Conservation (phyloP, 1,284 basidiomycete genomes). For the Puccinia polysora region DNA sequence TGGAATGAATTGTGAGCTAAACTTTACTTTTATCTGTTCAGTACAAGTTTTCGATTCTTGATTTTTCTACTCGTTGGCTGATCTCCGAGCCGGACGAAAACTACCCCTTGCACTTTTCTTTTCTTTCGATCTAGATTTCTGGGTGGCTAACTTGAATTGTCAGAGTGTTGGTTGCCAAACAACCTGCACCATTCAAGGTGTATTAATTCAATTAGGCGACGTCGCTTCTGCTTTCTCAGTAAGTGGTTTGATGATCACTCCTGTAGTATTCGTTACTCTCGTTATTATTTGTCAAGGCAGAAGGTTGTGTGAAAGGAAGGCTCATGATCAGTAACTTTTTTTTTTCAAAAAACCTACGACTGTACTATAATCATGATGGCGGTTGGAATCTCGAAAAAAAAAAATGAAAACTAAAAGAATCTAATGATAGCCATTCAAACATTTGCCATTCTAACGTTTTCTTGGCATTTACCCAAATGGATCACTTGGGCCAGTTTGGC, state of each 20-base stretch:
- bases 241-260: not conserved
- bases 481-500: conserved; percentile 20
- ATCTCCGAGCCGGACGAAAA: not conserved
- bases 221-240: conserved; percentile 36
- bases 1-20: conserved; percentile 39
- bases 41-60: no score
- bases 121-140: conserved; percentile 26
- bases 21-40: not conserved
- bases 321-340: no score
- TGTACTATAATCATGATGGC: not conserved
- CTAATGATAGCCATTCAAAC: conserved; percentile 42
- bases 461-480: conserved; percentile 41
- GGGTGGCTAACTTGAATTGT: conserved; percentile 9
- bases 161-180: conserved; percentile 2
- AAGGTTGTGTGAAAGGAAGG: no score
- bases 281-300: no score
- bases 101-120: not conserved
- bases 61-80: no score
- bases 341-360: no score
- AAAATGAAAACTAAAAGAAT: conserved; percentile 13
- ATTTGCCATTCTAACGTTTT: conserved; percentile 36
- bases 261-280: not conserved
- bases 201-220: conserved; percentile 39
- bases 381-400: not conserved
- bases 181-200: conserved; percentile 36